Evolutionary conservation across 2,329 filamentous ascomycete genomes (phyloP).

Genomic region (Fusarium pseudonygamai): DNA sequence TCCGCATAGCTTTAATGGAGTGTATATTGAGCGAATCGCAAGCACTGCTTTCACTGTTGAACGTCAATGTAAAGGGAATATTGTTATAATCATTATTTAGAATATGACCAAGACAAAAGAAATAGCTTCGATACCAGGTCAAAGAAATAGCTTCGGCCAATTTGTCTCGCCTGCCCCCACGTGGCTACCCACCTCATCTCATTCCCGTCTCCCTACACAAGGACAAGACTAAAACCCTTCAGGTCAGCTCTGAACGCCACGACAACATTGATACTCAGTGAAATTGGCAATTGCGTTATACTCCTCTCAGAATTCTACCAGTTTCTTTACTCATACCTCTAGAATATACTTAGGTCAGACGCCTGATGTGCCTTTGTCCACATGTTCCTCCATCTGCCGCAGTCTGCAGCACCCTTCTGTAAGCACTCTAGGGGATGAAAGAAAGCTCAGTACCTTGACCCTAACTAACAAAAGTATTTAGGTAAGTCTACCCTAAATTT

Average conservation of each 20-base stretch:
- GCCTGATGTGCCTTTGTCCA: neutral
- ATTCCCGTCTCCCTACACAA: constrained; percentile 2
- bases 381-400: neutral
- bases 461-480: too few relatives aligned
- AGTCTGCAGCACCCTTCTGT: constrained; percentile 14
- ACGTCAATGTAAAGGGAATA: neutral
- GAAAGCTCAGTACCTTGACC: too few relatives aligned
- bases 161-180: constrained; percentile 26
- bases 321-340: too few relatives aligned
- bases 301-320: too few relatives aligned
- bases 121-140: constrained; percentile 26
- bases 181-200: constrained; percentile 27
- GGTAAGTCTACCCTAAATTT: too few relatives aligned
- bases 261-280: neutral
- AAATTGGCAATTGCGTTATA: too few relatives aligned
- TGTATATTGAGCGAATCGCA: neutral
- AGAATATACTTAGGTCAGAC: too few relatives aligned
- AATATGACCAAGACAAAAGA: constrained; percentile 42
- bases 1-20: neutral
- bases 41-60: neutral
- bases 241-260: constrained; percentile 24
- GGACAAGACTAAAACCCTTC: constrained; percentile 2
- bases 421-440: too few relatives aligned
- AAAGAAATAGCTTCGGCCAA: constrained; percentile 5
- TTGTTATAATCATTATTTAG: neutral